phyloP scores from a whole-genome alignment of 108 stramenopile species.

The Hondaea fermentalgiana region DNA sequence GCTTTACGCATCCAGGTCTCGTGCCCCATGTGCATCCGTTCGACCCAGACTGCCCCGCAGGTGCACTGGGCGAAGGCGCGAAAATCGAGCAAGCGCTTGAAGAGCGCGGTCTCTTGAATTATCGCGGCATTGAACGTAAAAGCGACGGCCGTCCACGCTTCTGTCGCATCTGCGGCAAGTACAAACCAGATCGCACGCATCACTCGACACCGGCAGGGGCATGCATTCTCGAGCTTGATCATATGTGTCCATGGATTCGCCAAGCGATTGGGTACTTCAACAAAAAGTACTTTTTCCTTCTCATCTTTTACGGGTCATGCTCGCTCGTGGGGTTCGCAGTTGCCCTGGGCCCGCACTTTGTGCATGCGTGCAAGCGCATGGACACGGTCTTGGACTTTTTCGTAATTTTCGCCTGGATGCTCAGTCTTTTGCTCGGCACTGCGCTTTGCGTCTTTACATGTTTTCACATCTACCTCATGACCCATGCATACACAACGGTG shows the following conservation, averaged over 20 bases:
- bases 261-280: conserved; percentile 21
- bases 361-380: background rate
- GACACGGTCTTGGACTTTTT: background rate
- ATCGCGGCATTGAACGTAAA: background rate
- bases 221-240: conserved; percentile 18
- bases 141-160: conserved; percentile 6
- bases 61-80: background rate
- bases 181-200: conserved; percentile 23
- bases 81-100: background rate
- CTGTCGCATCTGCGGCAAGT: conserved; percentile 9
- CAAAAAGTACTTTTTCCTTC: conserved; percentile 18
- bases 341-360: background rate
- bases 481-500: background rate
- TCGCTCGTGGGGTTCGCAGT: background rate
- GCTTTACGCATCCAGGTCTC: background rate
- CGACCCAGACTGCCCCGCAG: background rate
- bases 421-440: background rate
- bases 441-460: background rate
- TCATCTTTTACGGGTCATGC: background rate
- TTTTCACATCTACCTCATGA: background rate
- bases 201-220: background rate
- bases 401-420: background rate
- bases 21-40: background rate
- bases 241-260: conserved; percentile 27
- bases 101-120: background rate